Evolutionary conservation across 2,329 filamentous ascomycete genomes (phyloP), one percentile per base, ranked within the genome.

Genomic region (Cladosporium sp.): DNA sequence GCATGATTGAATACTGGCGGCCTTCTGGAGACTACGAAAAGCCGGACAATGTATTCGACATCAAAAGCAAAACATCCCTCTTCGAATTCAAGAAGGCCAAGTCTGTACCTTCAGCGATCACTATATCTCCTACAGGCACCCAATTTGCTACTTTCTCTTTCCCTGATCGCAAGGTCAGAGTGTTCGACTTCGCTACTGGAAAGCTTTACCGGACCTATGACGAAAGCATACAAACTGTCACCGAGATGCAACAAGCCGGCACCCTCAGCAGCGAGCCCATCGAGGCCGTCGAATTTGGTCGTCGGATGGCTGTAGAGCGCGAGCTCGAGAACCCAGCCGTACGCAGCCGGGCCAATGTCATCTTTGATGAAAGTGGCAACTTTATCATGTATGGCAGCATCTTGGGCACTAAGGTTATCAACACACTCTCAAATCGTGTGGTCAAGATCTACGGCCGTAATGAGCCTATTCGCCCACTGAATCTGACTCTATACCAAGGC

Each of bases 21-120:
- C 90, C 93, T 0, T 80, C 79, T 55, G 83, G 81, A 2, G 83
- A 75, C 33, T 96, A 89, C 66, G 89, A 95, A 62, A 96, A 97
- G 68, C 93, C 93, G 0, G 84, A 90, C 58, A 89, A 82, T 46
- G 90, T 98, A 15, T 98, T 95, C 66, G 80, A 88, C 58, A 88
- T 90, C 72, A 98, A 98, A 71, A 95, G 89, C 64, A 85, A 87
- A 1, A 98, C 93, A 2, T 93, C 88, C 62, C 77, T 98, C 1
- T 98, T 97, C 63, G 92, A 95, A 47, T 97, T 98, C 73, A 97
- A 95, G 64, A 97, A 96, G 70, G 60, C 88, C 43, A 97, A 95
- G 67, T 87, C 90, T 0, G 80, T 85, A 0, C 91, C 92, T 0
- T 82, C 84, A 3, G 88, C 87, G 9, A 75, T 98, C 42, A 88